phyloP scores from a whole-genome alignment of 139 green algal species.

The Spirogloea muscicola region DNA sequence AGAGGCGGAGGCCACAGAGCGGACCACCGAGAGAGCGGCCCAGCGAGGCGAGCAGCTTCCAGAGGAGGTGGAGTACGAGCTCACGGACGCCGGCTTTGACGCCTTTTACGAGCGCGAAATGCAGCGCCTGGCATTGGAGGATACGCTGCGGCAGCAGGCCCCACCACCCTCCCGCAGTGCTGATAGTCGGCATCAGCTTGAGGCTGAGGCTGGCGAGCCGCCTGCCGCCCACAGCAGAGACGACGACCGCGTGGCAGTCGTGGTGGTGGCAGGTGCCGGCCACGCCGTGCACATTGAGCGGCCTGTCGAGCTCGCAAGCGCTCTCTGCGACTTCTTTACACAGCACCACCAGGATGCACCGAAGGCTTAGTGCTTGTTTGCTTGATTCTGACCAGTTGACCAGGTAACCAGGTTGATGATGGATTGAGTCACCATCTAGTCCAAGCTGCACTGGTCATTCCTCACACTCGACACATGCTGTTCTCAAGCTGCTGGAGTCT shows the following conservation, averaged over 20 bases:
- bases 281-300: slow-evolving; percentile 8
- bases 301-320: too few species aligned
- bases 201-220: background rate
- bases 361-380: too few species aligned
- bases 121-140: background rate
- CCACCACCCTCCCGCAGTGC: background rate
- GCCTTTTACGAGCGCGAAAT: background rate
- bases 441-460: too few species aligned
- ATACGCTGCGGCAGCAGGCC: background rate
- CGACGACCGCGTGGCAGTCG: background rate
- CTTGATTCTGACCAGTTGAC: too few species aligned
- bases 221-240: background rate
- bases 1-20: too few species aligned
- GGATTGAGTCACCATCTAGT: too few species aligned
- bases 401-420: too few species aligned
- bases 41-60: background rate
- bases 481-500: too few species aligned
- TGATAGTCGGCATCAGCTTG: background rate
- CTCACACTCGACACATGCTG: too few species aligned
- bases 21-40: background rate
- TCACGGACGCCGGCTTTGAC: background rate
- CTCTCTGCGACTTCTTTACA: too few species aligned
- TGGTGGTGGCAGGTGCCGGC: background rate
- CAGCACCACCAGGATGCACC: too few species aligned
- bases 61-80: background rate